Conservation (phyloP, 1,139 yeast genomes). For the Barnettozyma hawaiiensis region DNA sequence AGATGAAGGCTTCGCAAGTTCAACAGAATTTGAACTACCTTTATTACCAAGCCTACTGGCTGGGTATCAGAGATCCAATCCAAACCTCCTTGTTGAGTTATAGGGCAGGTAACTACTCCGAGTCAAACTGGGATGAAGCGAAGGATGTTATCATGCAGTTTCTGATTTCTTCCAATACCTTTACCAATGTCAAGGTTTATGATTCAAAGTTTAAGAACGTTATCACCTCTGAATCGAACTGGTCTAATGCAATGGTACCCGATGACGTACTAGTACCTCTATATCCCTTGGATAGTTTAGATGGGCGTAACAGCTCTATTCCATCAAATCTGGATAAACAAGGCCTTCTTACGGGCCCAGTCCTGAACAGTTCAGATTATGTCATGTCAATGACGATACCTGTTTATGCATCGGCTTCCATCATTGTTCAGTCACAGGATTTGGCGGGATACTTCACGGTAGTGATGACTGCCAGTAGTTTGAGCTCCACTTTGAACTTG, state of each 20-base stretch:
- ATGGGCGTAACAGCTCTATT: conserved; percentile 32
- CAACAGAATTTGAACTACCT: conserved; percentile 58
- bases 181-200: conserved; percentile 65
- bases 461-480: conserved; percentile 50
- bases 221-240: conserved; percentile 35
- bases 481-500: conserved; percentile 44
- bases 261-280: conserved; percentile 31
- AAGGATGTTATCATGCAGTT: conserved; percentile 47
- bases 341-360: conserved; percentile 57
- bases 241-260: conserved; percentile 32
- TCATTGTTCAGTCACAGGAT: conserved; percentile 51
- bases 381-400: conserved; percentile 49
- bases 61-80: conserved; percentile 57
- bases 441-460: conserved; percentile 71
- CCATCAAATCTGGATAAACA: conserved; percentile 38
- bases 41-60: conserved; percentile 65
- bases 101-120: conserved; percentile 65
- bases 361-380: conserved; percentile 34
- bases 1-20: conserved; percentile 74
- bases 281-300: conserved; percentile 41
- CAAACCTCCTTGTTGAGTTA: conserved; percentile 55
- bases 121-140: conserved; percentile 41
- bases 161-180: conserved; percentile 54
- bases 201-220: conserved; percentile 42
- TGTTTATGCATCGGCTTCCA: conserved; percentile 66